These are phyloP conservation scores for Mycena pura DNA, from an alignment of 768 basidiomycete species.

Conservation along the genomic window DNA sequence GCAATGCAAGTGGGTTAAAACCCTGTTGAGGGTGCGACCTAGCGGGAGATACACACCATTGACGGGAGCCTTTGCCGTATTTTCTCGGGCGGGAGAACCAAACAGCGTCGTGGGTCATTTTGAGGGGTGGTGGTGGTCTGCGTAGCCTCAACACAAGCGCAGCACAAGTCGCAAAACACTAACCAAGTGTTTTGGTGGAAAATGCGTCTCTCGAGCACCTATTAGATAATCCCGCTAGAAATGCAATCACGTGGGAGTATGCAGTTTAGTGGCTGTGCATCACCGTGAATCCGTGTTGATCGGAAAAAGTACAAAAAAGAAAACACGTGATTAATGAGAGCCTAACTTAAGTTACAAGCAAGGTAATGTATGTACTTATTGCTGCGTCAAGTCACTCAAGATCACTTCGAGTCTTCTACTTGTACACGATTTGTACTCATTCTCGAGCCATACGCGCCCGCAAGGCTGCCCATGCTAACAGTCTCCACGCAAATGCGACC, in stretches of 20 bases:
- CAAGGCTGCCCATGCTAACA: conserved; percentile 24
- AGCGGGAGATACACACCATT: conserved; percentile 68
- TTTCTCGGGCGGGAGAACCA: conserved; percentile 98
- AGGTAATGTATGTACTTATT: too few species aligned
- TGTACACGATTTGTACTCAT: not conserved
- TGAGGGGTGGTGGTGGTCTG: conserved; percentile 38
- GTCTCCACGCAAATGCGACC: conserved; percentile 18
- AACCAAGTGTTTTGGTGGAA: conserved; percentile 18
- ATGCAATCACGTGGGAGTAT: too few species aligned
- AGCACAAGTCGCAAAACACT: not conserved
- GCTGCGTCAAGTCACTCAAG: too few species aligned
- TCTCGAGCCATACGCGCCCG: conserved; percentile 19
- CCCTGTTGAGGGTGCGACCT: conserved; percentile 1
- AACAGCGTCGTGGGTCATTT: conserved; percentile 98
- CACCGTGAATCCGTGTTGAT: too few species aligned
- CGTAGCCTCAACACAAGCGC: not conserved
- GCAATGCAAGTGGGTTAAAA: not conserved
- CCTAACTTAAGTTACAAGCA: too few species aligned
- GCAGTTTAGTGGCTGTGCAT: too few species aligned
- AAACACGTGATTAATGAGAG: too few species aligned
- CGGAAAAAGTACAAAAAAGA: too few species aligned
- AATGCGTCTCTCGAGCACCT: too few species aligned
- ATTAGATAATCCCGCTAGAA: too few species aligned
- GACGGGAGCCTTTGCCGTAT: conserved; percentile 93
- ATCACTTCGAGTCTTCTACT: too few species aligned